These are phyloP conservation scores for Podila verticillata DNA, from an alignment of 192 early-diverging fungal species.

Conservation along the genomic window DNA sequence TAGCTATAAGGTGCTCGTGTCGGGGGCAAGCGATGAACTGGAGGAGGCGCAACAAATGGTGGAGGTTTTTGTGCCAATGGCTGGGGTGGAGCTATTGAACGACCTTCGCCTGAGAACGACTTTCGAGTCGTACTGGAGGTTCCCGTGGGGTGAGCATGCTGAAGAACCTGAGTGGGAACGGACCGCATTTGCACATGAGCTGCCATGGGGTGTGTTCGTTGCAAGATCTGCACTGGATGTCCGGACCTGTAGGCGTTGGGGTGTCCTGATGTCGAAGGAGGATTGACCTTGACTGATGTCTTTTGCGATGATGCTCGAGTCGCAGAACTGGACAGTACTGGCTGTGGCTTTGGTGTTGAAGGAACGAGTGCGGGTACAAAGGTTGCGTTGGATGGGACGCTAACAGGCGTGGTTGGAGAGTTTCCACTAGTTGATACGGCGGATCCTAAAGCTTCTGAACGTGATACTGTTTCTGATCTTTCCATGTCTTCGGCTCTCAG, in stretches of 20 bases:
- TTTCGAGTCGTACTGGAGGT: background rate
- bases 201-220: constrained; percentile 13
- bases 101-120: background rate
- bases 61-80: background rate
- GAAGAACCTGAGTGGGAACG: constrained; percentile 40
- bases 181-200: constrained; percentile 23
- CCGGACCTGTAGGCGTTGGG: background rate
- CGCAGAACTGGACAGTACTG: background rate
- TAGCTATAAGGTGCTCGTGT: constrained; percentile 31
- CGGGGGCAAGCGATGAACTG: constrained; percentile 15
- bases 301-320: background rate
- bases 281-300: background rate
- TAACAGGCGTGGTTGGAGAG: background rate
- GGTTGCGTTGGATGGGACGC: background rate
- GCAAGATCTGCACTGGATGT: constrained; percentile 30
- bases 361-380: background rate
- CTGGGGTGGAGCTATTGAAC: background rate
- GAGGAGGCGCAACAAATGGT: constrained; percentile 13
- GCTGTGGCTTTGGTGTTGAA: background rate
- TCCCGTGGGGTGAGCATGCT: constrained; percentile 6
- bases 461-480: background rate
- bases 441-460: background rate
- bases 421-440: background rate
- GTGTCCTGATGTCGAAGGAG: background rate
- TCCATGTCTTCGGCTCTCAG: too few relatives aligned